Evolutionary conservation across 495 filamentous ascomycete genomes (phyloP), one percentile per base, ranked within the genome.

Genomic region (Trichoderma erinaceum): DNA sequence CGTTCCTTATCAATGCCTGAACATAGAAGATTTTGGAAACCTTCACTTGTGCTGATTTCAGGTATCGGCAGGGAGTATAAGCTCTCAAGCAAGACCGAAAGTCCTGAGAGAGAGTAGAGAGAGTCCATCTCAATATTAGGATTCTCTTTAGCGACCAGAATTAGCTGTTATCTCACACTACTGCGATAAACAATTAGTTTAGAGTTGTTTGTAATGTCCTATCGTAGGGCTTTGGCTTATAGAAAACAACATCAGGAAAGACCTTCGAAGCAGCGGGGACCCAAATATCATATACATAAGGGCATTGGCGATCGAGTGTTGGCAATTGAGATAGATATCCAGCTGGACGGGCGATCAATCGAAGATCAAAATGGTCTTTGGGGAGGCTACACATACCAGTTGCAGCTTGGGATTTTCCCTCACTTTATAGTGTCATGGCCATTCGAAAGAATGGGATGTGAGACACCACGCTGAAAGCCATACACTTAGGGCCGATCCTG

Each of bases 371-470:
- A 61, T 61, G 56, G 27, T 11, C 16, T 16, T 61, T 12, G 25
- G 0, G 13, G 27, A 61, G 56, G 29, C 27, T 25, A 32, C 27
- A 32, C 56, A 61, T 61, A 32, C 56, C 56, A 61, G 56, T 32
- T 61, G 56, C 27, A 29, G 13, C 25, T 35, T 29, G 56, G 56
- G 25, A 29, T 61, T 32, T 32, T 15, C 56, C 13, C 56, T 12
- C 11, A 35, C 56, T 61, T 32, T 32, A 21, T 61, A 61, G 16
- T 32, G 13, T 15, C 25, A 61, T 61, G 27, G 48, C 48, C 48
- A 52, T 52, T 21, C 48, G 48, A 21, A 52, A 52, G 48, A 52
- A 52, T 23, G 48, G 48, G 48, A 52, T 52, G 48, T 52, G 18
- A 18, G 48, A 52, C 21, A 21, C 48, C 48, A 52, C 48, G 48